Evolutionary conservation across 176 grass and related monocot genomes (phyloP), one percentile per base, ranked within the genome.

Genomic region (Cenchrus purpureus): DNA sequence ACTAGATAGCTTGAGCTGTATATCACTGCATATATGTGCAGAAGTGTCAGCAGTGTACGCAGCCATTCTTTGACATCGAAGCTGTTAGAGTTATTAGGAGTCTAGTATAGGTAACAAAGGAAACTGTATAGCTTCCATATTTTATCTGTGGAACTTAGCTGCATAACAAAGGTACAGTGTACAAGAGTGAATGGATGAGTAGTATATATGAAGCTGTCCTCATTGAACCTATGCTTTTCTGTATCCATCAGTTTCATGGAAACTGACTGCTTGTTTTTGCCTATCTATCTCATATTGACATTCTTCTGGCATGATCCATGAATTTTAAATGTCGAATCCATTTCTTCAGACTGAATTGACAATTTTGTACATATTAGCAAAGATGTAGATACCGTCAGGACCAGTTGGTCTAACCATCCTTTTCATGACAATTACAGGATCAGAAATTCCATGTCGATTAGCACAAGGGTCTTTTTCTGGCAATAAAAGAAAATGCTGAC

Each of bases 391-490:
- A 71, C 75, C 19, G 83, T 84, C 69, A 76, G 50, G 56, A 29
- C 32, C 49, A 80, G n/a, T 76, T 5, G 37, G 45, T 80, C 70
- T 84, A 84, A 76, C 69, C 76, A 81, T 84, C 74, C 44, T 61
- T 91, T 80, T 87, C 81, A 76, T 68, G 81, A 91, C 45, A 84
- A 55, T 81, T 29, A 80, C 81, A 91, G 85, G 76, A 83, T 57
- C 83, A 84, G 17, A 42, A 82, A 71, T 44, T 16, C 32, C 22
- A 34, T 72, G 71, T 63, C n/a, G 53, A 46, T 56, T 43, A 78
- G 78, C 45, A 12, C 49, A 75, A 37, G 45, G 54, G 75, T 6
- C 34, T 44, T 80, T 71, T 79, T 73, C 68, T 70, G 69, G 17
- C 57, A 62, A 20, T 87, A 3, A 8, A 68, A 69, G 63, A 84